Conservation (phyloP, 495 filamentous ascomycete genomes). For the Penicillium coffeae region DNA sequence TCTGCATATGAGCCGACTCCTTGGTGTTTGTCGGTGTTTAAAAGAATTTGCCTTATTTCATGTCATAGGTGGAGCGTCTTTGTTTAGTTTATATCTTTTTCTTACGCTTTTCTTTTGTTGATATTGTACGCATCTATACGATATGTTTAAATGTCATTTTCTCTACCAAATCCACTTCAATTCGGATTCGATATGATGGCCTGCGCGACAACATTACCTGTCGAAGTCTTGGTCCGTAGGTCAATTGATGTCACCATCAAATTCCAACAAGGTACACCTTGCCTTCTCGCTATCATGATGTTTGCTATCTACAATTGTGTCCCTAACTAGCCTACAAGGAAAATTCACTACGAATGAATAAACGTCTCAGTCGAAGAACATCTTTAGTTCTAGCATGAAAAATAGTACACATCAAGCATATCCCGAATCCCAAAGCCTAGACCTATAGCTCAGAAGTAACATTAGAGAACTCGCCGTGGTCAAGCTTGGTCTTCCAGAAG, state of each 20-base stretch:
- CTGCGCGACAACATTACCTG: too few relatives aligned
- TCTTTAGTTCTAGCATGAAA: constrained; percentile 14
- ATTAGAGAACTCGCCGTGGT: constrained; percentile 97
- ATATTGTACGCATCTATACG: constrained; percentile 16
- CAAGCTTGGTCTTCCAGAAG: constrained; percentile 98
- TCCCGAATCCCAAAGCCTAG: neutral
- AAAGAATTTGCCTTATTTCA: constrained; percentile 19
- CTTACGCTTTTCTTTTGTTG: constrained; percentile 11
- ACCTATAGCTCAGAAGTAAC: constrained; percentile 72
- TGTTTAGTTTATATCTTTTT: constrained; percentile 15
- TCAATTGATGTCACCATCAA: too few relatives aligned
- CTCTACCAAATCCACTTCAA: too few relatives aligned
- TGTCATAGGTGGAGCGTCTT: constrained; percentile 31
- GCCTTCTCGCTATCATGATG: too few relatives aligned
- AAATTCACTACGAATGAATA: neutral
- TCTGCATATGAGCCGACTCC: neutral
- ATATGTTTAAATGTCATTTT: constrained; percentile 6
- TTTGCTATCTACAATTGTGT: neutral
- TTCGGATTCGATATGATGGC: too few relatives aligned
- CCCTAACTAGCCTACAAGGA: too few relatives aligned
- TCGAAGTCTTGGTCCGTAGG: too few relatives aligned
- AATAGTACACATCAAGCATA: constrained; percentile 22
- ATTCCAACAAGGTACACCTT: neutral
- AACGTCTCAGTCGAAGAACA: neutral
- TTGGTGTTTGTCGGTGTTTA: constrained; percentile 11